A percentile compares a stretch with the other conserved stretches of the same genome.
Conservation (phyloP, 2,329 filamentous ascomycete species). For the Nigrospora oryzae region DNA sequence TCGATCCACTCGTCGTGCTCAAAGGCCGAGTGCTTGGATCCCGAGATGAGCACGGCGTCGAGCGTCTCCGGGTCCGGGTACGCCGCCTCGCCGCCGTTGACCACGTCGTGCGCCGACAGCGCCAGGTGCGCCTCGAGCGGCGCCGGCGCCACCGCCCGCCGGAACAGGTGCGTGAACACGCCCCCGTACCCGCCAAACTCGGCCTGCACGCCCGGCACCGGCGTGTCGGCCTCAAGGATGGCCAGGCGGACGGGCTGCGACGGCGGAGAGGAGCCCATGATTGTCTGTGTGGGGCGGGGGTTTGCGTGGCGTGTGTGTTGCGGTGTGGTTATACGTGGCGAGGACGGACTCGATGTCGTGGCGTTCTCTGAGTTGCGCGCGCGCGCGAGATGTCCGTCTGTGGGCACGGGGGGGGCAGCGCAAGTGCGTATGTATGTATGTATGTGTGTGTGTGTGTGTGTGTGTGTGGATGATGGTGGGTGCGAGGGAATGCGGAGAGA, state of each 20-base stretch:
- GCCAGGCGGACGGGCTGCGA: conserved; percentile 60
- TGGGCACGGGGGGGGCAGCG: no score
- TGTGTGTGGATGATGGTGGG: no score
- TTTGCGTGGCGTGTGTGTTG: no score
- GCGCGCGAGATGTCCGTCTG: no score
- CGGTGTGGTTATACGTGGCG: no score
- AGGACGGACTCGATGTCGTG: no score
- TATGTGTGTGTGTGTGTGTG: no score
- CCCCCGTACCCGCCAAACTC: conserved; percentile 67
- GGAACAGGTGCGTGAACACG: conserved; percentile 56
- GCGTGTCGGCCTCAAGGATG: conserved; percentile 81
- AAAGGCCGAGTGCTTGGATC: conserved; percentile 66
- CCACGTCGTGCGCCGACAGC: conserved; percentile 63
- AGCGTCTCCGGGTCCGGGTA: conserved; percentile 69
- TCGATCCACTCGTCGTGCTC: conserved; percentile 70
- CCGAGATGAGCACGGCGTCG: conserved; percentile 78
- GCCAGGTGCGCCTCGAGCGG: conserved; percentile 38
- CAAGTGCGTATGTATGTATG: no score
- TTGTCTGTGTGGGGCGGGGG: background rate
- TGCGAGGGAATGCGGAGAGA: no score
- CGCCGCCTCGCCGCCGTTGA: conserved; percentile 47
- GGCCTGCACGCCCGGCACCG: conserved; percentile 52
- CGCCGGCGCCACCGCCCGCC: conserved; percentile 37
- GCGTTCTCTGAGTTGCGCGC: no score
- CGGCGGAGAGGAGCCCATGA: background rate